Percentiles rank a stretch among this genome's conserved stretches.
Conservation (phyloP, 2,329 filamentous ascomycete genomes). For the Diaporthe eres region DNA sequence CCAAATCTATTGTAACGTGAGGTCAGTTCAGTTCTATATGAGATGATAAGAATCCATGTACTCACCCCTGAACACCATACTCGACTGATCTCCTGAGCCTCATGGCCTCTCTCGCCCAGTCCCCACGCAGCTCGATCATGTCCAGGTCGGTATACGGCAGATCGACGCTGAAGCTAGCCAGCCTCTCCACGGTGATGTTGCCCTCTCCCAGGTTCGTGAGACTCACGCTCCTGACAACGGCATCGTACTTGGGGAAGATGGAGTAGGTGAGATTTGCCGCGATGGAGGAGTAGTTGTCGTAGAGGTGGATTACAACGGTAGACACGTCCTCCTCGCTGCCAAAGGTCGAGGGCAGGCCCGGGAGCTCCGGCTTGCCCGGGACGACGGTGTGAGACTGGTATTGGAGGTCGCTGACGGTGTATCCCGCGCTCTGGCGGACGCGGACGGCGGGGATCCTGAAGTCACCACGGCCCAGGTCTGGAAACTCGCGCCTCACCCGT, state of each 20-base stretch:
- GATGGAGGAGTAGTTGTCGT: constrained; percentile 71
- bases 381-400: constrained; percentile 71
- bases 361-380: constrained; percentile 68
- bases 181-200: constrained; percentile 67
- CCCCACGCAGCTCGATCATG: constrained; percentile 73
- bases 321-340: constrained; percentile 68
- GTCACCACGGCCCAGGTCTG: constrained; percentile 74
- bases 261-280: constrained; percentile 74
- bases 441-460: constrained; percentile 73
- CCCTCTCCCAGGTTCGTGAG: constrained; percentile 71
- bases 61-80: constrained; percentile 68
- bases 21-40: not conserved
- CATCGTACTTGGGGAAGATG: constrained; percentile 73
- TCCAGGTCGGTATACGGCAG: constrained; percentile 72
- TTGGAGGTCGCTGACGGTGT: constrained; percentile 70
- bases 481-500: constrained; percentile 72
- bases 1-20: constrained; percentile 63
- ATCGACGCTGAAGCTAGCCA: constrained; percentile 74
- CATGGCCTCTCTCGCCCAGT: constrained; percentile 73
- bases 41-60: not conserved
- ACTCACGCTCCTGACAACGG: constrained; percentile 72
- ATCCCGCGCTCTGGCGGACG: constrained; percentile 70
- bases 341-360: constrained; percentile 72
- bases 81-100: constrained; percentile 68
- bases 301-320: constrained; percentile 70